A percentile compares a stretch with the other conserved stretches of the same genome.
Conservation (phyloP, 2,329 filamentous ascomycete species). For the Ophiostoma sp. region DNA sequence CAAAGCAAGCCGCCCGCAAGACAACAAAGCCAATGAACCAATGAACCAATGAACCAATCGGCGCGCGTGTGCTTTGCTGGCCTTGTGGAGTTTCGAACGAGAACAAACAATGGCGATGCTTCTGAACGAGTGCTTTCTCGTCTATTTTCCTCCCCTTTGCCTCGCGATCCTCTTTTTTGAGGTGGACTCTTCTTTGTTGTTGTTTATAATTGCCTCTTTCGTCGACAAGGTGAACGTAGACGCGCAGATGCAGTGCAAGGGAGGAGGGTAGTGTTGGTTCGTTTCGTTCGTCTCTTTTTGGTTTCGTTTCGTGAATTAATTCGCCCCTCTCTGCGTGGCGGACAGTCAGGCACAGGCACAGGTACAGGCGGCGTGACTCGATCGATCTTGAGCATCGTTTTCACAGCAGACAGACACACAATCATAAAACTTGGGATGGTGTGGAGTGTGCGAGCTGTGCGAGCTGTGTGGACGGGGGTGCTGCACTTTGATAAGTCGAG, state of each 20-base stretch:
- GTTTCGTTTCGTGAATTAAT: neutral
- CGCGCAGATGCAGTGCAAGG: constrained; percentile 11
- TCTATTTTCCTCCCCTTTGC: neutral
- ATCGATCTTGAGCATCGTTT: constrained; percentile 17
- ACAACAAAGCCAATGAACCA: constrained; percentile 5
- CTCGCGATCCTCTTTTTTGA: neutral
- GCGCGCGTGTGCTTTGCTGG: constrained; percentile 12
- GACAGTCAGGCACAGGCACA: neutral
- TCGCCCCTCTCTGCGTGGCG: neutral
- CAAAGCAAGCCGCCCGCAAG: neutral
- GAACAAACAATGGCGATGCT: neutral
- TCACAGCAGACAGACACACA: constrained; percentile 8
- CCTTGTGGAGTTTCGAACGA: neutral
- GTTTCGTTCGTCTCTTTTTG: neutral
- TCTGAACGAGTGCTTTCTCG: neutral
- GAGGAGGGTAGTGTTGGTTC: neutral
- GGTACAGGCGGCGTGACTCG: constrained; percentile 15
- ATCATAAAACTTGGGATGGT: neutral
- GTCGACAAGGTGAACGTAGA: neutral
- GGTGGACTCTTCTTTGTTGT: neutral
- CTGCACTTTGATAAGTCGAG: neutral
- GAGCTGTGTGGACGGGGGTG: neutral
- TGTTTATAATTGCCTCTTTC: constrained; percentile 22
- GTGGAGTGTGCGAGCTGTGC: neutral
- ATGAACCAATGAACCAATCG: constrained; percentile 17